Base-by-base conservation (phyloP, 495 filamentous ascomycete species). In the Ramalina intermedia region DNA sequence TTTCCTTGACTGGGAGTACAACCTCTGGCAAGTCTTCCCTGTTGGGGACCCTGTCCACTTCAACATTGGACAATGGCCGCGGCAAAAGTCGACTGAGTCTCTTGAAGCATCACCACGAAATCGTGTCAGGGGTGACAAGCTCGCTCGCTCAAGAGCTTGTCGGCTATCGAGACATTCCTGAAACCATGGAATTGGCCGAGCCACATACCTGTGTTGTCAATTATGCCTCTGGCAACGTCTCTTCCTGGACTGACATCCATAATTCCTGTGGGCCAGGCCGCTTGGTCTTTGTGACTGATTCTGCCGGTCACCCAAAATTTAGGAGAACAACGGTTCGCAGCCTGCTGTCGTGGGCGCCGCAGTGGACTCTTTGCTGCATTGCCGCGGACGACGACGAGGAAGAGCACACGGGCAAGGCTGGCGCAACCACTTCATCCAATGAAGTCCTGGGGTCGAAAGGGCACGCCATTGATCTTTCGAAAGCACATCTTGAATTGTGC, bases 161-260 rank as follows among this genome's bases (percentile, higher is more conserved):
- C 49, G 91, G 93, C 17, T 96, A 96, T 62, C 69, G 66, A 41
- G 59, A 66, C 12, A 9, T 55, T 29, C 29, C 37, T 47, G 9
- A 47, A 35, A 18, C 44, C 11, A 20, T 11, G 18, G 21, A 23
- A 1, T 45, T 37, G 14, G 20, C 41, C 8, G 42, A 59, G 9
- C 64, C 42, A 6, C 49, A 59, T 3, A 46, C 55, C 16, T 65
- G 75, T 29, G 78, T 96, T 39, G 70, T 96, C 64, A 96, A 95
- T 56, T 96, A 90, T 61, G 79, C 84, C 1, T 78, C 83, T 46
- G 81, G 79, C 17, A 87, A 94, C 66, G 80, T 94, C 45, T 84
- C 88, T 38, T 86, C 84, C 29, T 98, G 91, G 91, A 82, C 84
- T 54, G 91, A 96, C 62, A 88, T 96, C 41, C 91, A 98, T 62